These are phyloP conservation scores for Clavispora vitiphila DNA, from an alignment of 805 yeast species.

Conservation along the genomic window DNA sequence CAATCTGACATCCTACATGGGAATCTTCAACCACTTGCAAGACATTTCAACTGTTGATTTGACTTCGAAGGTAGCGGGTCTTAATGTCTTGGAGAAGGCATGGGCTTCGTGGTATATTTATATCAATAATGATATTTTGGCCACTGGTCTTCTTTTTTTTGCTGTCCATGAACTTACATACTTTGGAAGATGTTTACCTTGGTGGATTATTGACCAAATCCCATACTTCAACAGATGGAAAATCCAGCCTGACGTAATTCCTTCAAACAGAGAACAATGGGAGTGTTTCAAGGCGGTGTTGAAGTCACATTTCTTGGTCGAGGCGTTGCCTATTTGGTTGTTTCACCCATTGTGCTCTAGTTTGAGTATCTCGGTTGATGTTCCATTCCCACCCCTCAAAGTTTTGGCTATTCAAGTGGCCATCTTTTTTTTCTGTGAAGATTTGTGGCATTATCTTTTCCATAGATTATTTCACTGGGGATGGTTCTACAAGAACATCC, in stretches of 20 bases:
- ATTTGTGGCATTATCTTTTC: slow-evolving; percentile 58
- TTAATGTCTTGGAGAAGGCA: slow-evolving; percentile 39
- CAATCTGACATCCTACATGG: slow-evolving; percentile 1
- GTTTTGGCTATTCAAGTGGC: slow-evolving; percentile 42
- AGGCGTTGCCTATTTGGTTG: slow-evolving; percentile 58
- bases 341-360: slow-evolving; percentile 52
- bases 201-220: slow-evolving; percentile 50
- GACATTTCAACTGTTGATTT: background rate
- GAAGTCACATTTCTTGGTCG: slow-evolving; percentile 52
- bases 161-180: slow-evolving; percentile 52
- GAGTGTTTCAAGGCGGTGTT: slow-evolving; percentile 56
- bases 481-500: slow-evolving; percentile 51
- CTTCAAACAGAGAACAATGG: slow-evolving; percentile 55
- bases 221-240: slow-evolving; percentile 50
- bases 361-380: slow-evolving; percentile 44
- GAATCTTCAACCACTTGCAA: slow-evolving; percentile 1
- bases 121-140: slow-evolving; percentile 50
- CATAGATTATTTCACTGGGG: slow-evolving; percentile 55
- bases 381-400: slow-evolving; percentile 47
- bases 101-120: slow-evolving; percentile 57
- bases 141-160: slow-evolving; percentile 54
- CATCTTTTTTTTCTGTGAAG: slow-evolving; percentile 50
- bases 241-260: slow-evolving; percentile 49
- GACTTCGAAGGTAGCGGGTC: slow-evolving; percentile 1
- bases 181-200: slow-evolving; percentile 56